Conservation (phyloP, 148 eudicot species). For the Chenopodium album region DNA sequence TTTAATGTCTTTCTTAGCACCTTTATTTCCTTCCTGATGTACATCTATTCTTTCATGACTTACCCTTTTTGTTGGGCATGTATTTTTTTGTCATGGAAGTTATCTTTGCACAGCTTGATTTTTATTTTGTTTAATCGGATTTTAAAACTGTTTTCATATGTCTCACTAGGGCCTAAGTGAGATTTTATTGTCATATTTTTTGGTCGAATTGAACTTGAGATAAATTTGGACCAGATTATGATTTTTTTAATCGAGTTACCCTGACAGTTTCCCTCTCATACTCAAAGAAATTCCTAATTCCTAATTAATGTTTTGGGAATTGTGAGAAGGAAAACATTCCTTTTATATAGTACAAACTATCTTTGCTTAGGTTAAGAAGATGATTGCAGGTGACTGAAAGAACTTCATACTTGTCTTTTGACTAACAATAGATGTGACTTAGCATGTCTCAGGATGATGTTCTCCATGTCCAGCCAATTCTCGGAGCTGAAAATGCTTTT, state of each 20-base stretch:
- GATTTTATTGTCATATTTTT: too few relatives aligned
- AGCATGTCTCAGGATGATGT: slow-evolving; percentile 99
- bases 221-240: neutral
- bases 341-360: slow-evolving; percentile 13
- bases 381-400: slow-evolving; percentile 25
- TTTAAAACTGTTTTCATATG: too few relatives aligned
- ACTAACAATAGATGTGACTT: slow-evolving; percentile 73
- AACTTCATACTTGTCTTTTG: slow-evolving; percentile 35
- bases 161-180: too few relatives aligned
- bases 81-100: too few relatives aligned
- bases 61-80: too few relatives aligned
- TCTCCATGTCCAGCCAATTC: slow-evolving; percentile 89
- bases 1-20: too few relatives aligned
- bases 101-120: too few relatives aligned
- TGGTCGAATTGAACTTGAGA: neutral
- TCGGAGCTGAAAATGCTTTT: slow-evolving; percentile 93
- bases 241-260: neutral
- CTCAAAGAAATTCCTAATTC: neutral
- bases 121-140: too few relatives aligned
- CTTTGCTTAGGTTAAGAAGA: slow-evolving; percentile 16
- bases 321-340: neutral
- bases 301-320: slow-evolving; percentile 2
- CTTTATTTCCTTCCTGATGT: too few relatives aligned
- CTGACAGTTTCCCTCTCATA: neutral
- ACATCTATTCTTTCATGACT: too few relatives aligned